A percentile compares a stretch with the other conserved stretches of the same genome.
Conservation (phyloP, 306 rosid species). For the Dalbergia cochinchinensis region DNA sequence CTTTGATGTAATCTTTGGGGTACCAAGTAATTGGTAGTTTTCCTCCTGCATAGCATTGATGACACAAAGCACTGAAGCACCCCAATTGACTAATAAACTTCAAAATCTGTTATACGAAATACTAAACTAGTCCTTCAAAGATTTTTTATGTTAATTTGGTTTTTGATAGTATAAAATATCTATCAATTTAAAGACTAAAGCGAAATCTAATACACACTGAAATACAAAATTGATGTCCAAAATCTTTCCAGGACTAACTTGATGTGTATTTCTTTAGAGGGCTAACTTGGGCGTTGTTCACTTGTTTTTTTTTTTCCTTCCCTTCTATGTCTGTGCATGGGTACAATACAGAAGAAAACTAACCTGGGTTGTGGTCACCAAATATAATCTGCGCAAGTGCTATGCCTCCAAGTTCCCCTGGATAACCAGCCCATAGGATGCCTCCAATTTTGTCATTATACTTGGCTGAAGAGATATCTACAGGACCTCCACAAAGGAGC, state of each 20-base stretch:
- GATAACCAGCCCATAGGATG: constrained; percentile 98
- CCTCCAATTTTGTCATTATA: constrained; percentile 69
- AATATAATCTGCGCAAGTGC: constrained; percentile 87
- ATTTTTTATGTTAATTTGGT: too few relatives aligned
- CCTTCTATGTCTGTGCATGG: background rate
- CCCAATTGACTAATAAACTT: constrained; percentile 20
- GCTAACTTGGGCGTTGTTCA: too few relatives aligned
- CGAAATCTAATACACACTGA: too few relatives aligned
- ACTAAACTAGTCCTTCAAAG: too few relatives aligned
- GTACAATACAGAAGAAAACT: background rate
- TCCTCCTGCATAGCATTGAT: constrained; percentile 73
- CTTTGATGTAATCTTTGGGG: constrained; percentile 65
- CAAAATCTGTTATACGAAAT: background rate
- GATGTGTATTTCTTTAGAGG: too few relatives aligned
- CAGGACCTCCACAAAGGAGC: constrained; percentile 84
- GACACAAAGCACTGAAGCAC: constrained; percentile 2
- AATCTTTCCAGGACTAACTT: too few relatives aligned
- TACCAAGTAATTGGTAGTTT: constrained; percentile 95
- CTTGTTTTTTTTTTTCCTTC: too few relatives aligned
- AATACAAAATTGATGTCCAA: too few relatives aligned
- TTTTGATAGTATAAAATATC: too few relatives aligned
- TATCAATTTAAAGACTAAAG: too few relatives aligned
- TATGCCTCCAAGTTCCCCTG: constrained; percentile 82
- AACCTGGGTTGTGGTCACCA: constrained; percentile 96
- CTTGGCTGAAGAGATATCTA: constrained; percentile 83